These are phyloP conservation scores for Aaosphaeria pasadenensis DNA, from an alignment of 2,329 filamentous ascomycete genomes.

Conservation along the genomic window DNA sequence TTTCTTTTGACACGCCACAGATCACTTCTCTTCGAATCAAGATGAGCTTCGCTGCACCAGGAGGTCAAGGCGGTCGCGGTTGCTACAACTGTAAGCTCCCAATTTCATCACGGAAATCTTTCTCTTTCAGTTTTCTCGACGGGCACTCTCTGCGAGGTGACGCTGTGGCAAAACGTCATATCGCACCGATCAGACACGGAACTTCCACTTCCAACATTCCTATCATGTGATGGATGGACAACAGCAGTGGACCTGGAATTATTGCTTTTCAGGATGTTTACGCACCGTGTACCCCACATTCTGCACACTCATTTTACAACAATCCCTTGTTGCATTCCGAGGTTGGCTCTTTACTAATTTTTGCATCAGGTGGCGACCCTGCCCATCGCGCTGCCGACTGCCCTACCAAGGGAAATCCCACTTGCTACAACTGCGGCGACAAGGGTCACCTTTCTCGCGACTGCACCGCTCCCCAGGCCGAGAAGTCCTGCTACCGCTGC, in stretches of 20 bases:
- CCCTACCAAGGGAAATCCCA: conserved; percentile 49
- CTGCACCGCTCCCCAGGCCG: conserved; percentile 84
- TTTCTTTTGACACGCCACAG: conserved; percentile 19
- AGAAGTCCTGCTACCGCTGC: conserved; percentile 72
- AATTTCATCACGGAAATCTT: too few species aligned
- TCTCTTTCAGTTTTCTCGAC: too few species aligned
- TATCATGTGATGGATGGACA: conserved; percentile 10
- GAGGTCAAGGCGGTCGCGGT: conserved; percentile 36
- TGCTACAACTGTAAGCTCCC: conserved; percentile 42
- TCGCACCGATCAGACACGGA: conserved; percentile 13
- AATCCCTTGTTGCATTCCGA: too few species aligned
- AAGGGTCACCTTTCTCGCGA: conserved; percentile 66
- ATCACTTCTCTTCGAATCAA: conserved; percentile 5
- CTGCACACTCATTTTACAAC: too few species aligned
- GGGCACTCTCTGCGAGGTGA: too few species aligned
- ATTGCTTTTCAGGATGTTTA: too few species aligned
- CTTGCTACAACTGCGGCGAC: conserved; percentile 49
- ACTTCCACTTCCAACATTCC: conserved; percentile 4
- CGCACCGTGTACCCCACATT: too few species aligned
- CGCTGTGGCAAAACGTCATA: conserved; percentile 14
- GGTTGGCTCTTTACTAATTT: not conserved
- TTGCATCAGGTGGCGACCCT: conserved; percentile 44
- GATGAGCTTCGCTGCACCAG: conserved; percentile 35
- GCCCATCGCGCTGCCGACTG: conserved; percentile 51
- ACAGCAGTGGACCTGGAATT: too few species aligned